phyloP scores from a whole-genome alignment of 2,329 filamentous ascomycete species.

The Zasmidium citrigriseum region DNA sequence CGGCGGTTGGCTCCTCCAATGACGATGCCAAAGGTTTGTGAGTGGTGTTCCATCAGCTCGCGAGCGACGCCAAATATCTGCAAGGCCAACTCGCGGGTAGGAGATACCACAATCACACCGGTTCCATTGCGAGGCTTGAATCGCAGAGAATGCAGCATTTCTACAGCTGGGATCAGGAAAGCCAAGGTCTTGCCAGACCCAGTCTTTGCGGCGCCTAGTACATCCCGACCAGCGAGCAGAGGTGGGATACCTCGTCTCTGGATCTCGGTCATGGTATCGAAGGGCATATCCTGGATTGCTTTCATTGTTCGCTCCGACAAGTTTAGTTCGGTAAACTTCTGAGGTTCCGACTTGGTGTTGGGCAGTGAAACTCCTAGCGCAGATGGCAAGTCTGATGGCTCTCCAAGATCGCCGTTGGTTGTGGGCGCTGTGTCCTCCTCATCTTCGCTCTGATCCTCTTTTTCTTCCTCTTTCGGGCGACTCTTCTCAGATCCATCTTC shows the following conservation, averaged over 20 bases:
- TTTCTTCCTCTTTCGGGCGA: conserved; percentile 38
- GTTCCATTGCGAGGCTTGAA: conserved; percentile 95
- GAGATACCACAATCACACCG: conserved; percentile 88
- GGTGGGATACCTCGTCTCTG: conserved; percentile 86
- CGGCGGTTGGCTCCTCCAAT: conserved; percentile 91
- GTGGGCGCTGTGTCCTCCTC: conserved; percentile 29
- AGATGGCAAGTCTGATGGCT: conserved; percentile 54
- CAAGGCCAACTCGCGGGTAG: conserved; percentile 88
- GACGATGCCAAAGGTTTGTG: conserved; percentile 92
- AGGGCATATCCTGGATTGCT: conserved; percentile 88
- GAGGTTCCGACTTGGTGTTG: conserved; percentile 61
- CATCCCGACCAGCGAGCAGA: conserved; percentile 83
- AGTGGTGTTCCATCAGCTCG: conserved; percentile 90
- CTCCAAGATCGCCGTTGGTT: conserved; percentile 34
- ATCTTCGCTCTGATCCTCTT: conserved; percentile 32
- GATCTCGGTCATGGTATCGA: conserved; percentile 94
- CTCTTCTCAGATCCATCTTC: background rate
- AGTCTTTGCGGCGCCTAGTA: conserved; percentile 93
- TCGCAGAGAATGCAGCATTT: conserved; percentile 84
- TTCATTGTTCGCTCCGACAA: conserved; percentile 86
- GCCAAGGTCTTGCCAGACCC: conserved; percentile 94
- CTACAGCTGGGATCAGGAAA: conserved; percentile 90
- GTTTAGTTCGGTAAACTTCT: conserved; percentile 77
- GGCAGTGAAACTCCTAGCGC: conserved; percentile 59
- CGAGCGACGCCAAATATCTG: conserved; percentile 95